Percentiles rank a stretch among this genome's conserved stretches.
Conservation (phyloP, 768 basidiomycete species). For the Jaapia argillacea region DNA sequence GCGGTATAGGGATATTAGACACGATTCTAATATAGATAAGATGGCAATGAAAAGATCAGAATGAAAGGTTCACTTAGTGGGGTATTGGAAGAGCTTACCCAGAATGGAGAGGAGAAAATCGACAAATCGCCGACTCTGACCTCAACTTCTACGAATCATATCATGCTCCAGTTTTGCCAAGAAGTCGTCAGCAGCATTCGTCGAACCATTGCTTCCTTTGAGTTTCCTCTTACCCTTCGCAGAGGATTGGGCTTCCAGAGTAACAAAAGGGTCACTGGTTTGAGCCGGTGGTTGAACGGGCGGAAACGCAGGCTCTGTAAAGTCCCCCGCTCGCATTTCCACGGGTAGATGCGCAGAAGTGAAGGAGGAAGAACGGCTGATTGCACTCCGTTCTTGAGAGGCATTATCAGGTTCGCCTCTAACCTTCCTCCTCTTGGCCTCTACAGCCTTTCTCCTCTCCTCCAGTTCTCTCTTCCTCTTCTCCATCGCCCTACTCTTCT, state of each 20-base stretch:
- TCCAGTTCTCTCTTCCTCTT: constrained; percentile 70
- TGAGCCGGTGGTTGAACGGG: not conserved
- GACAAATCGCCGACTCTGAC: too few species aligned
- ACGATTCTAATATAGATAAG: too few species aligned
- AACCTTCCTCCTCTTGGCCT: constrained; percentile 59
- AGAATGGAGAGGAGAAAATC: too few species aligned
- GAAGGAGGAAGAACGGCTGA: too few species aligned
- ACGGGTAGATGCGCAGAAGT: not conserved
- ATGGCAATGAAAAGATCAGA: too few species aligned
- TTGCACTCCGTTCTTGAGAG: constrained; percentile 4
- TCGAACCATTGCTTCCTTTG: constrained; percentile 8
- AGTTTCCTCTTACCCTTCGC: constrained; percentile 10
- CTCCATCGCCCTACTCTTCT: constrained; percentile 50
- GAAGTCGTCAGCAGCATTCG: constrained; percentile 50
- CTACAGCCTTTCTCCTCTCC: constrained; percentile 46
- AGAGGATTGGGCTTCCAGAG: constrained; percentile 28
- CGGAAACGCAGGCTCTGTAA: not conserved
- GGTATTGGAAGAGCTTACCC: too few species aligned
- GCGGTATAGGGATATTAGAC: too few species aligned
- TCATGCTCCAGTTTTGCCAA: constrained; percentile 58
- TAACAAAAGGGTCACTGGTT: constrained; percentile 36
- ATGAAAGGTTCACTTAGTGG: too few species aligned
- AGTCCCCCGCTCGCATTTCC: not conserved
- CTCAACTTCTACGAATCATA: too few species aligned
- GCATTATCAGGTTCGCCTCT: constrained; percentile 9